Evolutionary conservation across 768 basidiomycete species (phyloP), one percentile per base, ranked within the genome.

Genomic region (Hericium rajendrae): DNA sequence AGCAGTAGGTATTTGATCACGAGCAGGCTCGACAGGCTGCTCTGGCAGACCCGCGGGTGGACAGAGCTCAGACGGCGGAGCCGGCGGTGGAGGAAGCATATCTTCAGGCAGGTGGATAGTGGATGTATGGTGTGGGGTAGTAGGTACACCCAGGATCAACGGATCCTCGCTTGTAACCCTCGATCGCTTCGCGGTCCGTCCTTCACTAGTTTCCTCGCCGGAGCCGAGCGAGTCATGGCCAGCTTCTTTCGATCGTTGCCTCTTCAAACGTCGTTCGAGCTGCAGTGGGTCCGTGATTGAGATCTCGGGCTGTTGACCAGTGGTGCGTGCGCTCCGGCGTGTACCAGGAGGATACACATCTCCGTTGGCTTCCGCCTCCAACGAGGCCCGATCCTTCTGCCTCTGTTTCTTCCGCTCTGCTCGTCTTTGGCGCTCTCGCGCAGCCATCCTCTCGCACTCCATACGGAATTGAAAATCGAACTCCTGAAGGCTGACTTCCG

Each of bases 371-470:
- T 71, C 74, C 54, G 73, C 67, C 51, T 65, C 65, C 37, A 62
- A 64, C 38, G 62, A 60, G 9, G 62, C 63, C 38, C 54, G 60
- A 18, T 63, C 66, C 59, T 71, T 67, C 60, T 69, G 69, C 62
- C 56, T 66, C 38, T 66, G 62, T 51, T 66, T 65, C 56, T 69
- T 65, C 46, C 66, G 66, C 59, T 82, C 84, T 9, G 80, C 79
- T 58, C 82, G 70, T 63, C 88, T 76, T 71, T 84, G 80, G 58
- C 83, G 73, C 67, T 94, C 89, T 53, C 85, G 75, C 40, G 71
- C 77, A 13, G 91, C 88, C 89, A 94, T 94, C 61, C 89, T 78
- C 67, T 88, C 85, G 68, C 94, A 97, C 68, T 97, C 95, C 28
- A 84, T 57, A 53, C 76, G 74, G 68, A 97, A 87, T 54, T 81